Base-by-base conservation (phyloP, 75 land plant species). In the Pseudotsuga menziesii region DNA sequence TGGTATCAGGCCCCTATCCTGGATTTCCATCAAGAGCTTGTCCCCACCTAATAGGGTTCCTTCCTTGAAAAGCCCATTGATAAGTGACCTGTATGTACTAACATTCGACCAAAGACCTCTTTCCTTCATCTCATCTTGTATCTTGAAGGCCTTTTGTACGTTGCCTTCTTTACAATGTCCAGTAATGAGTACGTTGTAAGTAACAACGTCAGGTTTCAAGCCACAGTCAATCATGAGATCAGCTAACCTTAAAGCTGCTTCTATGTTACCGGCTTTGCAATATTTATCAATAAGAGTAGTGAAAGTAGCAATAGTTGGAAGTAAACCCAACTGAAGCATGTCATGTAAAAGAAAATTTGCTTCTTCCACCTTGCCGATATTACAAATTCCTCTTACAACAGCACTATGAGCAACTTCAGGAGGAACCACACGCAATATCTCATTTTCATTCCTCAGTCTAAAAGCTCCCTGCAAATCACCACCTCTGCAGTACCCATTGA, bases 131-230 rank as follows among this genome's bases (percentile, higher is more conserved):
- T 92, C 94, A 25, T 73, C 78, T 56, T 90, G 82, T 16, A 90
- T 55, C 41, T 80, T 73, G 59, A 83, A 78, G 27, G 90, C 94
- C 55, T 62, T 67, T 17, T 44, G 56, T 56, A 86, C 32, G 14
- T 84, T 69, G 5, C 85, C 85, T 35, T 73, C 70, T 60, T 79
- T 79, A 35, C 92, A 88, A 20, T 84, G 70, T 27, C 88, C 88
- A 23, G 83, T 74, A 55, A 90, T 82, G 9, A 92, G 82, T 64
- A 88, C 89, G 85, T 92, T 92, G 69, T 88, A 92, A 6, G 85
- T 77, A 48, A 79, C 83, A 16, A 90, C 73, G 81, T 88, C 88
- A 17, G 80, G 84, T 70, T 83, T 81, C 82, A 88, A 67, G 29
- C 85, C 84, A 61, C 64, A 75, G 19, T 52, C 66, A 75, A 78